These are phyloP conservation scores for Leccinum truebloodii DNA, from an alignment of 768 basidiomycete genomes.

Conservation along the genomic window DNA sequence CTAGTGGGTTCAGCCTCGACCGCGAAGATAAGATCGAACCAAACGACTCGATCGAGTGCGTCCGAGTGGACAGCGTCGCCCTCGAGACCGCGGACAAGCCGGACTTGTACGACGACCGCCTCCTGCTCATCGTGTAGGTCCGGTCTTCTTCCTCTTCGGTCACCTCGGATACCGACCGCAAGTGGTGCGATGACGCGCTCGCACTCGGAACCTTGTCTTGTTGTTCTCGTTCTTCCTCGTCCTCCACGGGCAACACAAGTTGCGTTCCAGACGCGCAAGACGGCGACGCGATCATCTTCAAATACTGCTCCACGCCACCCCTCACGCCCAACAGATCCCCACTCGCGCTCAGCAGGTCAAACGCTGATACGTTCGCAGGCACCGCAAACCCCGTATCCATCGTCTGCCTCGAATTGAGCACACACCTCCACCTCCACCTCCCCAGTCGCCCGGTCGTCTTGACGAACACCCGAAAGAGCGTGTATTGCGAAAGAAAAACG, in stretches of 20 bases:
- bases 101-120: conserved; percentile 25
- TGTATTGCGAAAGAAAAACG: conserved; percentile 51
- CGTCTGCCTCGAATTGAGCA: conserved; percentile 52
- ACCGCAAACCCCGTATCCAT: conserved; percentile 38
- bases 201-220: conserved; percentile 11
- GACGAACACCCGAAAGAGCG: conserved; percentile 73
- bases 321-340: conserved; percentile 62
- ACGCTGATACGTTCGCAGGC: conserved; percentile 59
- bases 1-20: conserved; percentile 32
- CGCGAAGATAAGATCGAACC: conserved; percentile 34
- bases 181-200: conserved; percentile 16
- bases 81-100: conserved; percentile 23
- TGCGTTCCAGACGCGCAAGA: conserved; percentile 16
- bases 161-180: conserved; percentile 35
- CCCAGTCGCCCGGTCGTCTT: conserved; percentile 84
- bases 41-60: conserved; percentile 36
- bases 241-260: neutral
- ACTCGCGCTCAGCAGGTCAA: conserved; percentile 61
- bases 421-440: conserved; percentile 65
- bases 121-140: conserved; percentile 19
- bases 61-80: conserved; percentile 24
- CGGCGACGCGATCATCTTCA: conserved; percentile 53
- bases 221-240: conserved; percentile 1
- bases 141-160: conserved; percentile 33
- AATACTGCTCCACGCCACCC: conserved; percentile 66